Evolutionary conservation across 306 rosid genomes (phyloP).

Genomic region (Prunus salicina): DNA sequence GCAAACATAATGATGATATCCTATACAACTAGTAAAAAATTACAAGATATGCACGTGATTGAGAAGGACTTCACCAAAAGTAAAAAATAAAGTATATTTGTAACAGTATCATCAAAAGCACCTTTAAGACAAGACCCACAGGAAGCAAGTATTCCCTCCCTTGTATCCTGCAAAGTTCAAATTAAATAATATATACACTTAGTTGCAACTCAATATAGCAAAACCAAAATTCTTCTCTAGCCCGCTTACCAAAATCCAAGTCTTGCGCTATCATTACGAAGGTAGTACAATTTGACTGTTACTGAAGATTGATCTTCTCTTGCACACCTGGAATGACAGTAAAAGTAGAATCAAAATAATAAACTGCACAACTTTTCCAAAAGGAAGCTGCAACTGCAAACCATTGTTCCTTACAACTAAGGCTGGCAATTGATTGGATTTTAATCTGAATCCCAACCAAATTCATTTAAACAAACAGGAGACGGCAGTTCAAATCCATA

Average conservation of each 20-base stretch:
- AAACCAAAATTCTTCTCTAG: constrained; percentile 18
- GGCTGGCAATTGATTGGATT: neutral
- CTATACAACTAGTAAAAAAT: neutral
- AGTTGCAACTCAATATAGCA: constrained; percentile 15
- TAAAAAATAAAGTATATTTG: neutral
- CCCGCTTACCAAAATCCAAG: constrained; percentile 83
- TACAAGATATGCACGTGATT: neutral
- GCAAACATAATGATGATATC: neutral
- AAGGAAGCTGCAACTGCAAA: neutral
- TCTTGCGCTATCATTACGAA: constrained; percentile 88
- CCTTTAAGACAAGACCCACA: constrained; percentile 85
- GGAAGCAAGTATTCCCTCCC: constrained; percentile 95
- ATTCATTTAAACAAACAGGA: neutral
- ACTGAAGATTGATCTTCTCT: constrained; percentile 83
- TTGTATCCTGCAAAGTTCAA: constrained; percentile 58
- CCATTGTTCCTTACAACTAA: neutral
- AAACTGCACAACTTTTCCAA: neutral
- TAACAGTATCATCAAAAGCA: constrained; percentile 15
- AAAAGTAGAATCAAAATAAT: neutral
- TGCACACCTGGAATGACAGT: constrained; percentile 51
- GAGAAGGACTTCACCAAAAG: neutral
- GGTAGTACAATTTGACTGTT: constrained; percentile 71
- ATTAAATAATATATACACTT: neutral
- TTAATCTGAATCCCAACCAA: neutral
- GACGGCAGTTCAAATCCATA: too few relatives aligned